phyloP scores from a whole-genome alignment of 208 protist species.

The Leishmania turanica region DNA sequence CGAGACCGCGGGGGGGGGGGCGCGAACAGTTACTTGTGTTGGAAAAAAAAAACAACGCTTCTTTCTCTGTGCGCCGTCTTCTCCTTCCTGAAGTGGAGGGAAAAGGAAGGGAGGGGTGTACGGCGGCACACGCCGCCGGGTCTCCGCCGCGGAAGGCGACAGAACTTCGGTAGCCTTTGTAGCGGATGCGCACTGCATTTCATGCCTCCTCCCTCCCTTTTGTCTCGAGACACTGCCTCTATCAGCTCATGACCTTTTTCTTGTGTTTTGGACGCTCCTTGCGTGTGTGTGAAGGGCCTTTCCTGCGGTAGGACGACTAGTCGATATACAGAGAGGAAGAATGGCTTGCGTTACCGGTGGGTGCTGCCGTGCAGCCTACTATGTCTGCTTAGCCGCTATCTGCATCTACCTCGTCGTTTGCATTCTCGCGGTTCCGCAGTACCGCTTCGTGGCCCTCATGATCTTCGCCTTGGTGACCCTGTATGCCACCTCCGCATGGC shows the following conservation, averaged over 20 bases:
- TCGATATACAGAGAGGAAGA: neutral
- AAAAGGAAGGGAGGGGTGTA: neutral
- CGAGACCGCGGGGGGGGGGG: neutral
- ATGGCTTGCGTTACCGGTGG: neutral
- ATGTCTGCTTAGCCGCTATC: conserved; percentile 11
- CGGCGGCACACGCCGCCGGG: neutral
- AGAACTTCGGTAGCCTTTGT: neutral
- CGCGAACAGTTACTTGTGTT: neutral
- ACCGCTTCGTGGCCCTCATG: conserved; percentile 28
- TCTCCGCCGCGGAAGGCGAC: neutral
- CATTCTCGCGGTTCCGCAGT: conserved; percentile 20
- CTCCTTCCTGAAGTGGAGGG: neutral
- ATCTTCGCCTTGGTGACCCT: conserved; percentile 10
- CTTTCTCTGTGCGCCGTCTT: neutral
- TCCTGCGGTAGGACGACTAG: neutral
- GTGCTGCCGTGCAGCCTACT: conserved; percentile 25
- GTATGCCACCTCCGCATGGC: conserved; percentile 28
- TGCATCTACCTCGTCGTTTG: conserved; percentile 29
- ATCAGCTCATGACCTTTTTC: neutral
- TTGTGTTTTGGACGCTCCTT: neutral
- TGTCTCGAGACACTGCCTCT: neutral
- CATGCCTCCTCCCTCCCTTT: neutral
- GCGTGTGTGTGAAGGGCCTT: neutral
- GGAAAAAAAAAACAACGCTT: neutral
- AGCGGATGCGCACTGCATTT: neutral